A percentile compares a stretch with the other conserved stretches of the same genome.
These are phyloP conservation scores for Aspergillus cejpii DNA, from an alignment of 2,329 filamentous ascomycete genomes.

Conservation along the genomic window DNA sequence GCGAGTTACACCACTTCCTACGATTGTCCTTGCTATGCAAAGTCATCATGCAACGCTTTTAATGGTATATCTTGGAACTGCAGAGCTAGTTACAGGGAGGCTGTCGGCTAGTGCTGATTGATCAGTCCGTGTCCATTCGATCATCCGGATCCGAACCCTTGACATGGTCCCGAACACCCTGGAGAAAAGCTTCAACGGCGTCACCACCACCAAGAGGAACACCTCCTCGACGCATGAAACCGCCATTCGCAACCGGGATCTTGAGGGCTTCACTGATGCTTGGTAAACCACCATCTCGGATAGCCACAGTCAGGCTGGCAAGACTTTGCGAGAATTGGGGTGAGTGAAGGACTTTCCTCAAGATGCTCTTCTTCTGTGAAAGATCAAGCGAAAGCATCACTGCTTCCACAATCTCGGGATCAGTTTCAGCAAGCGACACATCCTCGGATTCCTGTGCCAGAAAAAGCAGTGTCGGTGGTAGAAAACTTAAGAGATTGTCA, in stretches of 20 bases:
- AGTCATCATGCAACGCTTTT: neutral
- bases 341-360: conserved; percentile 76
- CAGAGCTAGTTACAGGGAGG: conserved; percentile 15
- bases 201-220: conserved; percentile 83
- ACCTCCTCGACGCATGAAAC: conserved; percentile 67
- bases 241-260: conserved; percentile 75
- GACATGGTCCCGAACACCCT: conserved; percentile 76
- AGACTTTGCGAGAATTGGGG: conserved; percentile 88
- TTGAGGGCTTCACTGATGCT: conserved; percentile 81
- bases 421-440: conserved; percentile 59
- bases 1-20: too few species aligned
- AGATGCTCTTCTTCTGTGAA: conserved; percentile 69
- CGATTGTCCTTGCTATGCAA: too few species aligned
- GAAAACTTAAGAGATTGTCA: conserved; percentile 66
- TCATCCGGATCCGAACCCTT: conserved; percentile 46
- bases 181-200: conserved; percentile 83
- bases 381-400: conserved; percentile 67
- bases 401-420: conserved; percentile 60
- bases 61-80: neutral
- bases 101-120: conserved; percentile 2
- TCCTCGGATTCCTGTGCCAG: conserved; percentile 63
- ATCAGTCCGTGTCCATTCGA: conserved; percentile 42
- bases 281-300: conserved; percentile 83
- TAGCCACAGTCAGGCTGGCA: conserved; percentile 73
- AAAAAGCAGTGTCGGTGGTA: conserved; percentile 72